These are phyloP conservation scores for Oehlia diaphana DNA, from an alignment of 192 early-diverging fungal species.

Conservation along the genomic window DNA sequence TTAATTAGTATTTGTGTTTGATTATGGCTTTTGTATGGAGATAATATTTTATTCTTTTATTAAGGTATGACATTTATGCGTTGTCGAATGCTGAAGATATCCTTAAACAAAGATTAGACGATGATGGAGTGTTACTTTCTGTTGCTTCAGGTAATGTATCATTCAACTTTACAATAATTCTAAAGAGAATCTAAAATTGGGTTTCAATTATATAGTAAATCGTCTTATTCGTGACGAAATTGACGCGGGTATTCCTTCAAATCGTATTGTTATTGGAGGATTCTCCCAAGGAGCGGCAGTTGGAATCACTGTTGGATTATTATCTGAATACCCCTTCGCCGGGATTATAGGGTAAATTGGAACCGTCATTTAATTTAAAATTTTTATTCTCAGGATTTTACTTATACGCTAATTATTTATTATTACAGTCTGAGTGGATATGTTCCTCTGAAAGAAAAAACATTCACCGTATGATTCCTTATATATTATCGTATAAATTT, in stretches of 20 bases:
- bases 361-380: too few species aligned
- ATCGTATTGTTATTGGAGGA: constrained; percentile 89
- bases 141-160: not conserved
- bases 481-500: not conserved
- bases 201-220: not conserved
- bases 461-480: constrained; percentile 41
- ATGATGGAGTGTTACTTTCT: constrained; percentile 9
- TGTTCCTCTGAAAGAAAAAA: constrained; percentile 59
- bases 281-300: constrained; percentile 93
- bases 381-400: not conserved
- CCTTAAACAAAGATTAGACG: constrained; percentile 39
- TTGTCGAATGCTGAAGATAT: constrained; percentile 68
- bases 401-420: constrained; percentile 44
- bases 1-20: constrained; percentile 51
- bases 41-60: not conserved
- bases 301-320: constrained; percentile 68
- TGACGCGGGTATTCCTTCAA: constrained; percentile 70
- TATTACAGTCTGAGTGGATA: constrained; percentile 69
- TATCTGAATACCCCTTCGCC: constrained; percentile 59
- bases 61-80: constrained; percentile 24
- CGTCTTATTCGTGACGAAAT: constrained; percentile 67
- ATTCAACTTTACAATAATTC: not conserved
- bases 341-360: constrained; percentile 31
- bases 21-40: constrained; percentile 35
- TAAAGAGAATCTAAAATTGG: not conserved